Evolutionary conservation across 202 grass and related monocot species (phyloP).

Genomic region (Carex arenaria): DNA sequence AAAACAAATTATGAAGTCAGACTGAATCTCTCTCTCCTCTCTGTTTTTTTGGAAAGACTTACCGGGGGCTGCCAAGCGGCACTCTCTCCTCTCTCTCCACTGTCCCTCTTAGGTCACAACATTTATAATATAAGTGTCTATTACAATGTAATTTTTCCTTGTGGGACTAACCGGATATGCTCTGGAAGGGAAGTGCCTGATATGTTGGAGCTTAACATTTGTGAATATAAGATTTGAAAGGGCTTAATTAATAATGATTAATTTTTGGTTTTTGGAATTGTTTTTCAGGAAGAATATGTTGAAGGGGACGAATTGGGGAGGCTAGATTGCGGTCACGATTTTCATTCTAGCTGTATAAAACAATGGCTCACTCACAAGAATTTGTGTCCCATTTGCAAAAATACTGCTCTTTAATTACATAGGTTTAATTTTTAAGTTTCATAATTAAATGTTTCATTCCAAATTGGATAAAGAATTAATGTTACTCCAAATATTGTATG

Average conservation of each 20-base stretch:
- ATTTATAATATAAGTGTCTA: no score
- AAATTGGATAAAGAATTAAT: slow-evolving; percentile 22
- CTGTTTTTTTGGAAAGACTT: no score
- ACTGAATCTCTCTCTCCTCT: no score
- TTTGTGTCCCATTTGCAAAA: slow-evolving; percentile 90
- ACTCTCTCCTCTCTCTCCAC: no score
- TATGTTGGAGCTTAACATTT: neutral
- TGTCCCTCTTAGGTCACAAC: no score
- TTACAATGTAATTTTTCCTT: no score
- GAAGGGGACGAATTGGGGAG: slow-evolving; percentile 70
- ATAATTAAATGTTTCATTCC: neutral
- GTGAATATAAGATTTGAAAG: neutral
- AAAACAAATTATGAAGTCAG: no score
- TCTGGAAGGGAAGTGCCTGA: neutral
- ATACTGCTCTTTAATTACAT: slow-evolving; percentile 58
- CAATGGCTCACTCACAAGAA: slow-evolving; percentile 90
- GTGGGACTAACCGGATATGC: no score
- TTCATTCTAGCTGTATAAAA: slow-evolving; percentile 81
- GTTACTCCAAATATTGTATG: slow-evolving; percentile 16
- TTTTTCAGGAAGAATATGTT: slow-evolving; percentile 74
- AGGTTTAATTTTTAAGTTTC: neutral
- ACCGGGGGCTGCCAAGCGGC: no score
- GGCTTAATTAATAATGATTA: neutral
- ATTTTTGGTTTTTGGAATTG: neutral
- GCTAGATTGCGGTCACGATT: slow-evolving; percentile 86